These are phyloP conservation scores for Thalassiosira exigua DNA, from an alignment of 352 stramenopile species.

Conservation along the genomic window DNA sequence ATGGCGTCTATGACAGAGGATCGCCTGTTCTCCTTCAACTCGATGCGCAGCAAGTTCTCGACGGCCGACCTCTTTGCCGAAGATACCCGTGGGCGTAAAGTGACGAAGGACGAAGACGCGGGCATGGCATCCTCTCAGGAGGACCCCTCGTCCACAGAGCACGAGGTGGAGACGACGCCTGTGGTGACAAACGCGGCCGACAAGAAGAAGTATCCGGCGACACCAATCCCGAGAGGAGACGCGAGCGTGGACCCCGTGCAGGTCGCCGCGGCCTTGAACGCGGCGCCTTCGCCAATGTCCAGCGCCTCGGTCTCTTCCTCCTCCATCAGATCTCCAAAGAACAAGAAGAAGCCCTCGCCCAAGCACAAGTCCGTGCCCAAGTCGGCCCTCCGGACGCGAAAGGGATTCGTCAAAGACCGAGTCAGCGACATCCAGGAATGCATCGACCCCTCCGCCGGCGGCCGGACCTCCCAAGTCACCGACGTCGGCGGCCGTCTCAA, in stretches of 20 bases:
- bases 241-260: background rate
- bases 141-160: no score
- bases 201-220: conserved; percentile 44
- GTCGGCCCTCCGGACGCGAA: conserved; percentile 47
- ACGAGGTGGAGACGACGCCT: conserved; percentile 13
- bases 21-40: conserved; percentile 40
- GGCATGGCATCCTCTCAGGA: no score
- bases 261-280: background rate
- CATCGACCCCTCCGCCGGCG: no score
- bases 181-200: conserved; percentile 31
- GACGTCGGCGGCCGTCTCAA: conserved; percentile 43
- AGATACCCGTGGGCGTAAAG: no score
- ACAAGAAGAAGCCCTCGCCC: conserved; percentile 33
- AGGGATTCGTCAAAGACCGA: conserved; percentile 51
- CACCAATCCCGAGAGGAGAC: conserved; percentile 41
- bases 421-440: conserved; percentile 44
- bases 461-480: conserved; percentile 33
- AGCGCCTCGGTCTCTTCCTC: conserved; percentile 25
- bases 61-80: background rate
- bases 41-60: conserved; percentile 32
- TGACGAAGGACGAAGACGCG: no score
- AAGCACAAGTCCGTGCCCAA: conserved; percentile 48
- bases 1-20: conserved; percentile 42
- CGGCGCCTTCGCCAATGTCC: conserved; percentile 2
- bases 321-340: conserved; percentile 13